Percentiles rank a stretch among this genome's conserved stretches.
Conservation (phyloP, 495 filamentous ascomycete species). For the Ascodesmis nigricans region DNA sequence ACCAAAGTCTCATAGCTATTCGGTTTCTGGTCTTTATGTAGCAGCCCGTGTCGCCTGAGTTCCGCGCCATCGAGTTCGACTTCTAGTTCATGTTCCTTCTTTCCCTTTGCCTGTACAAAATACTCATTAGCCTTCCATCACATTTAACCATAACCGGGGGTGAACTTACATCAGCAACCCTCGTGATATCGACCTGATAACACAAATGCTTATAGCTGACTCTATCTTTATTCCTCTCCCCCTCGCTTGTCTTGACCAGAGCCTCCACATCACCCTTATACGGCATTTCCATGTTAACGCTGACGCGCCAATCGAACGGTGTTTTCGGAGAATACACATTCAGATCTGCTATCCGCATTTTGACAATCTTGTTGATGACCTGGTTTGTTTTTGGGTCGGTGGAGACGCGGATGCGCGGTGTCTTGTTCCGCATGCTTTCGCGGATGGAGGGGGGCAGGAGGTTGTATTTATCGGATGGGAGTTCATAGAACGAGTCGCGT, state of each 20-base stretch:
- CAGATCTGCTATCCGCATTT: conserved; percentile 63
- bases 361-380: conserved; percentile 65
- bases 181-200: conserved; percentile 78
- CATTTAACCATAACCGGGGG: neutral
- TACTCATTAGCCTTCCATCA: conserved; percentile 3
- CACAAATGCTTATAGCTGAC: conserved; percentile 66
- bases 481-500: conserved; percentile 58
- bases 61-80: conserved; percentile 51
- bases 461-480: conserved; percentile 32
- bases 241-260: conserved; percentile 24
- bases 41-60: conserved; percentile 45
- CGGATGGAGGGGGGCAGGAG: conserved; percentile 35
- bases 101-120: conserved; percentile 24
- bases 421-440: conserved; percentile 31
- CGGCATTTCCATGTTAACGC: conserved; percentile 73
- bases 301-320: conserved; percentile 66
- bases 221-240: conserved; percentile 60
- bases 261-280: conserved; percentile 45
- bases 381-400: conserved; percentile 50
- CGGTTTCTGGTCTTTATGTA: conserved; percentile 33
- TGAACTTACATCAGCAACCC: conserved; percentile 48
- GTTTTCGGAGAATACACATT: conserved; percentile 52
- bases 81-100: conserved; percentile 76
- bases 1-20: conserved; percentile 54
- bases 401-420: conserved; percentile 53